phyloP scores from a whole-genome alignment of 78 protist species.

The Dictyostelium capitatum region DNA sequence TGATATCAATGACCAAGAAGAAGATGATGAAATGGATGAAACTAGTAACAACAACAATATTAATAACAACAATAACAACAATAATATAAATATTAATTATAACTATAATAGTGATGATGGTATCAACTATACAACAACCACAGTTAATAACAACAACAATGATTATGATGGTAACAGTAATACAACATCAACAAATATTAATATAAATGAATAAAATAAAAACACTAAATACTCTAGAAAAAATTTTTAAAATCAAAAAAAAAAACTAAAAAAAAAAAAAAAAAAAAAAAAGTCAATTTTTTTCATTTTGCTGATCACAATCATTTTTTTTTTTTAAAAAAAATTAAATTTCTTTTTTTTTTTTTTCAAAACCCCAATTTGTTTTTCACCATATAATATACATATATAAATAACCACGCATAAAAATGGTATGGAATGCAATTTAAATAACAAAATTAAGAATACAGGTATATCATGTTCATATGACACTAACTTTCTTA shows the following conservation, averaged over 20 bases:
- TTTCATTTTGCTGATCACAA: background rate
- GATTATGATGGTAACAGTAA: background rate
- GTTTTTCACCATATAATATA: no score
- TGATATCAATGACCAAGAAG: no score
- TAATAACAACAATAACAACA: background rate
- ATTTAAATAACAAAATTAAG: no score
- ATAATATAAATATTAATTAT: background rate
- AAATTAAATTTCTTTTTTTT: background rate
- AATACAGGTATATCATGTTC: no score
- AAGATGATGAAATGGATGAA: background rate
- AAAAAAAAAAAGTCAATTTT: slow-evolving; percentile 13
- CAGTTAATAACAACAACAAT: background rate
- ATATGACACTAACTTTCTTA: background rate
- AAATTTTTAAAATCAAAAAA: no score
- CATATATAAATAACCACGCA: slow-evolving; percentile 1
- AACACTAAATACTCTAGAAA: background rate
- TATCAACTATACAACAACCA: no score
- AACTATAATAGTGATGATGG: background rate
- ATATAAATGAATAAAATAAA: background rate
- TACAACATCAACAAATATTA: background rate
- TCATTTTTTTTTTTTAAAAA: background rate
- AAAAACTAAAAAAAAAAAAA: background rate
- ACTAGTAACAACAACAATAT: background rate
- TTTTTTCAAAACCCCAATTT: no score
- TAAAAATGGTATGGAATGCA: slow-evolving; percentile 2